Evolutionary conservation across 768 basidiomycete species (phyloP).

Genomic region (Phylloporus rhodoxanthus): DNA sequence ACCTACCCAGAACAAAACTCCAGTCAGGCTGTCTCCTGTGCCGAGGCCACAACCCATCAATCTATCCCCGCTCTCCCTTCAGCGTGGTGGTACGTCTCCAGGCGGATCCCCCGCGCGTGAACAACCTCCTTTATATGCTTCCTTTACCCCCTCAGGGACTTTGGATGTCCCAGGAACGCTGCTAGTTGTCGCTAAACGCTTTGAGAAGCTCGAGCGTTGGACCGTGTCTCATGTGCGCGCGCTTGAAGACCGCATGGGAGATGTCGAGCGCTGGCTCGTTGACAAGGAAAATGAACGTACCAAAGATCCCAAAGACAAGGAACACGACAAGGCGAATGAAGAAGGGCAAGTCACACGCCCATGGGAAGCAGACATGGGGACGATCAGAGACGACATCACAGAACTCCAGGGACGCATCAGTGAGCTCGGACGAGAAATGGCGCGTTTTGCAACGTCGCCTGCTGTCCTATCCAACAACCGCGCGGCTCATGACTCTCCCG

Average conservation of each 20-base stretch:
- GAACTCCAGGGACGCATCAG: conserved; percentile 73
- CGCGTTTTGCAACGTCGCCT: conserved; percentile 56
- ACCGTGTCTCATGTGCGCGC: conserved; percentile 84
- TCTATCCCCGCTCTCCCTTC: conserved; percentile 61
- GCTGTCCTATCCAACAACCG: conserved; percentile 41
- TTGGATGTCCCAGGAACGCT: conserved; percentile 73
- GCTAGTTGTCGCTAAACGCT: conserved; percentile 64
- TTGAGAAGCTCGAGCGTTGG: conserved; percentile 89
- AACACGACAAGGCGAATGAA: conserved; percentile 20
- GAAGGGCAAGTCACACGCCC: conserved; percentile 9
- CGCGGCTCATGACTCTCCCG: conserved; percentile 38
- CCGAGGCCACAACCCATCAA: conserved; percentile 42
- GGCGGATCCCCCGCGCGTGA: conserved; percentile 37
- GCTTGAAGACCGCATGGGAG: conserved; percentile 85
- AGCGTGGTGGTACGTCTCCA: conserved; percentile 38
- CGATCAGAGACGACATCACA: conserved; percentile 60
- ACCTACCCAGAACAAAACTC: conserved; percentile 46
- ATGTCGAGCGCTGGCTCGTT: conserved; percentile 86
- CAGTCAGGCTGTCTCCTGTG: conserved; percentile 28
- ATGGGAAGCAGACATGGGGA: conserved; percentile 37
- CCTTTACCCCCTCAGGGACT: conserved; percentile 64
- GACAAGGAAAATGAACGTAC: conserved; percentile 65
- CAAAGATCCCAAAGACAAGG: conserved; percentile 39
- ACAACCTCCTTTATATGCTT: conserved; percentile 67
- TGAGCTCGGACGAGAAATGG: conserved; percentile 76